phyloP scores from a whole-genome alignment of 345 rosid species.

The Eucalyptus tenuipes region DNA sequence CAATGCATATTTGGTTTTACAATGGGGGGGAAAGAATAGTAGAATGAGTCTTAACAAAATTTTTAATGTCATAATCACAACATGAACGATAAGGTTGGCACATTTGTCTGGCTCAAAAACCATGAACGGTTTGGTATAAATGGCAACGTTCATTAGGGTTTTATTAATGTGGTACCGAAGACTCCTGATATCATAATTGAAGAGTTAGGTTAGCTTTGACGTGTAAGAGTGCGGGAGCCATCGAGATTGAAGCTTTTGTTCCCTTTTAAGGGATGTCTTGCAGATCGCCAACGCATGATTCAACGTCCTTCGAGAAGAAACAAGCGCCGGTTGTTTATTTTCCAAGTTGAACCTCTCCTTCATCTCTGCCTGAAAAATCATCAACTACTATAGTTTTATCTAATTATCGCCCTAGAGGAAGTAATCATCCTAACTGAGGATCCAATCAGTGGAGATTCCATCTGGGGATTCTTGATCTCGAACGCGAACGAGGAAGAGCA shows the following conservation, averaged over 20 bases:
- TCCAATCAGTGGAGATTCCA: background rate
- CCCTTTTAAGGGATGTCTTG: background rate
- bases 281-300: background rate
- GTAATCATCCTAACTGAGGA: background rate
- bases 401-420: background rate
- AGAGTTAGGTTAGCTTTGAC: background rate
- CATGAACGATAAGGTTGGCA: background rate
- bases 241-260: background rate
- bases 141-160: background rate
- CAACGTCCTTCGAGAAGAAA: background rate
- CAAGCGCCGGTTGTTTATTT: background rate
- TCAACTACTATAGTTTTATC: background rate
- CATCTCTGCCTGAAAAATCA: background rate
- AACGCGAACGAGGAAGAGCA: background rate
- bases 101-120: background rate
- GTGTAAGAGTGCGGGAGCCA: background rate
- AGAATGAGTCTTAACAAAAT: background rate
- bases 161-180: background rate
- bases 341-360: background rate
- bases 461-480: background rate
- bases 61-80: background rate
- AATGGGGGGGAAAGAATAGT: background rate
- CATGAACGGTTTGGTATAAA: background rate
- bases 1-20: background rate
- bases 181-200: background rate